Percentiles rank a stretch among this genome's conserved stretches.
phyloP scores from a whole-genome alignment of 2,329 filamentous ascomycete genomes.

The Chalaropsis thielavioides region DNA sequence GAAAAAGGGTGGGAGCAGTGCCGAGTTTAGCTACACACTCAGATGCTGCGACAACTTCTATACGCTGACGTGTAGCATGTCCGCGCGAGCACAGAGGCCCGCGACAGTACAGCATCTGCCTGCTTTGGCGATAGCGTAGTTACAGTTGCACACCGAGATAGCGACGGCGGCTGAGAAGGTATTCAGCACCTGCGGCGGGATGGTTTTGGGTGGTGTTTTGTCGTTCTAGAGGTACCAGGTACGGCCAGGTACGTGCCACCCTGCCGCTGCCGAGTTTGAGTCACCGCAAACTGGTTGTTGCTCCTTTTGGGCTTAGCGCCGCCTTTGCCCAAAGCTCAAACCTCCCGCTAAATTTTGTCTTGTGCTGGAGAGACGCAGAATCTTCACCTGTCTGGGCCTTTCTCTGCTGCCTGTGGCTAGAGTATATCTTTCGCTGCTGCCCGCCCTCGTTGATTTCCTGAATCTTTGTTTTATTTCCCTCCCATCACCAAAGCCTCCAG shows the following conservation, averaged over 20 bases:
- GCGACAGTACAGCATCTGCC: neutral
- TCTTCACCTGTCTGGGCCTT: neutral
- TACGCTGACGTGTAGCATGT: slow-evolving; percentile 3
- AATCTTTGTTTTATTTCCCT: neutral
- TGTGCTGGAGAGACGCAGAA: neutral
- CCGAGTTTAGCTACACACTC: neutral
- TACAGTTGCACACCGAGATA: neutral
- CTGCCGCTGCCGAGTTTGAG: neutral
- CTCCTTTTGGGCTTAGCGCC: neutral
- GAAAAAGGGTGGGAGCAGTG: neutral
- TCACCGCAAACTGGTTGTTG: neutral
- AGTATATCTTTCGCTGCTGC: neutral
- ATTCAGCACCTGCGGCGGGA: neutral
- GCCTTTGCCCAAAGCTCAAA: neutral
- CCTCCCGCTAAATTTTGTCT: neutral
- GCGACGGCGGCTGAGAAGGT: neutral
- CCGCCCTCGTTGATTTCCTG: neutral
- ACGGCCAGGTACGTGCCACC: neutral
- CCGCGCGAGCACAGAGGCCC: neutral
- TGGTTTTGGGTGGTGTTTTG: neutral
- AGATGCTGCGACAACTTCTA: neutral
- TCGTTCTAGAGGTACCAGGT: neutral
- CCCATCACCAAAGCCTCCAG: neutral
- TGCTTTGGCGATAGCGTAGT: neutral
- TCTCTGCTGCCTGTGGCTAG: neutral